Percentiles rank a stretch among this genome's conserved stretches.
phyloP scores from a whole-genome alignment of 192 early-diverging fungal species.

The Rhizoclosmatium globosum region DNA sequence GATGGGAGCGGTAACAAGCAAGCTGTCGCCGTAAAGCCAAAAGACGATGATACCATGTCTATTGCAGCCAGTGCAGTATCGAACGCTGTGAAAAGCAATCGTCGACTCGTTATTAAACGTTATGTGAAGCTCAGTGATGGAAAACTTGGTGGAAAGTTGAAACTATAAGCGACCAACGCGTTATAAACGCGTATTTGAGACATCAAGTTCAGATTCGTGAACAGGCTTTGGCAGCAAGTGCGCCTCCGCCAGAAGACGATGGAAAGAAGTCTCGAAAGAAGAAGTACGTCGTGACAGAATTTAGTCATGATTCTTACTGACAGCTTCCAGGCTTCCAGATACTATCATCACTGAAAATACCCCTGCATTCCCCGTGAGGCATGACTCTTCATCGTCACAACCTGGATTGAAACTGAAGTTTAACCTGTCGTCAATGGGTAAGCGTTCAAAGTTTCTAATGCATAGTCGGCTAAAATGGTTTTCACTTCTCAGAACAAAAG shows the following conservation, averaged over 20 bases:
- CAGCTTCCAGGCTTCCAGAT: not conserved
- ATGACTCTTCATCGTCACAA: not conserved
- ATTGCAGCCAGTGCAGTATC: constrained; percentile 13
- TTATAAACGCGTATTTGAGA: constrained; percentile 90
- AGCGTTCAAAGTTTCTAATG: not conserved
- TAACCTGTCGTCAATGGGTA: constrained; percentile 2
- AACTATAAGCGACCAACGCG: constrained; percentile 79
- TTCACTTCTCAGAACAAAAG: constrained; percentile 17
- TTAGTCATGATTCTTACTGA: not conserved
- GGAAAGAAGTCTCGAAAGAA: constrained; percentile 9
- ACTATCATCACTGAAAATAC: not conserved
- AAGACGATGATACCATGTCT: constrained; percentile 33
- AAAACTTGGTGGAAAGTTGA: constrained; percentile 74
- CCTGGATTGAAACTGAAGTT: constrained; percentile 32
- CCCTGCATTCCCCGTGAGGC: not conserved
- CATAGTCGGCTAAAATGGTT: constrained; percentile 17
- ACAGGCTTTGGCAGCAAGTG: not conserved
- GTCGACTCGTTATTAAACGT: constrained; percentile 69
- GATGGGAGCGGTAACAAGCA: not conserved
- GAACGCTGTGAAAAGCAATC: constrained; percentile 56
- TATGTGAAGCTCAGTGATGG: constrained; percentile 17
- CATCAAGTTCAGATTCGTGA: constrained; percentile 51
- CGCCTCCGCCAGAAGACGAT: constrained; percentile 12
- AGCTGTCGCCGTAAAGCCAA: not conserved
- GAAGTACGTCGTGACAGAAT: constrained; percentile 4